Conservation (phyloP, 352 stramenopile genomes). For the Phytopythium helicoides region DNA sequence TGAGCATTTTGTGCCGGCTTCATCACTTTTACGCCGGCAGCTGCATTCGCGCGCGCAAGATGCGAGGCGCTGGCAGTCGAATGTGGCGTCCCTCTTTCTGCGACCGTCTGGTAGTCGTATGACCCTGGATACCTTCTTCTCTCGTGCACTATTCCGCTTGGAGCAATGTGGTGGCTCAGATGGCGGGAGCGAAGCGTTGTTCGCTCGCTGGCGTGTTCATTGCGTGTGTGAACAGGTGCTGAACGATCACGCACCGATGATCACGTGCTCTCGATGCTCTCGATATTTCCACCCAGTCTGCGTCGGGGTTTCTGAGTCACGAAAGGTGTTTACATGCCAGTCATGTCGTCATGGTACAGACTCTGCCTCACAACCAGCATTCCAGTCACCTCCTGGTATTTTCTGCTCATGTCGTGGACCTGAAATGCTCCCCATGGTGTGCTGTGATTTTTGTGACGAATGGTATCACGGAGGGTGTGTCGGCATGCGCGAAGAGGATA, state of each 20-base stretch:
- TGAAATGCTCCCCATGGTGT: conserved; percentile 81
- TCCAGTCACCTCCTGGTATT: neutral
- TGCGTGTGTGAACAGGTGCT: conserved; percentile 76
- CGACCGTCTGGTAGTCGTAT: conserved; percentile 32
- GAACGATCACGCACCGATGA: conserved; percentile 40
- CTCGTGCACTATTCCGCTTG: conserved; percentile 18
- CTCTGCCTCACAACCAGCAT: neutral
- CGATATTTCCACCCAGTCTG: conserved; percentile 61
- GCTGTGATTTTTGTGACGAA: conserved; percentile 86
- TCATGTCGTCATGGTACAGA: neutral
- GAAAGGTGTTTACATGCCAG: neutral
- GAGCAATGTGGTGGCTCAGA: neutral
- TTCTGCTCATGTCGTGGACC: conserved; percentile 73
- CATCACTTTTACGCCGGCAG: conserved; percentile 61
- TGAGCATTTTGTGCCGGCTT: conserved; percentile 49
- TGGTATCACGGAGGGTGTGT: conserved; percentile 83
- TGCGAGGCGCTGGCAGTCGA: conserved; percentile 57
- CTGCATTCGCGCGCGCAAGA: conserved; percentile 63
- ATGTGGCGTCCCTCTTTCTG: conserved; percentile 56
- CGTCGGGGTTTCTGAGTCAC: conserved; percentile 15
- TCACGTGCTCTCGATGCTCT: conserved; percentile 50
- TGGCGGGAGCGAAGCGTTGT: neutral
- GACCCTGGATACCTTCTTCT: conserved; percentile 43
- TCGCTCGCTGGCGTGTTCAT: conserved; percentile 21
- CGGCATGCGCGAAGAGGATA: conserved; percentile 43